These are phyloP conservation scores for Wickerhamomyces bisporus DNA, from an alignment of 805 yeast species.

Conservation along the genomic window DNA sequence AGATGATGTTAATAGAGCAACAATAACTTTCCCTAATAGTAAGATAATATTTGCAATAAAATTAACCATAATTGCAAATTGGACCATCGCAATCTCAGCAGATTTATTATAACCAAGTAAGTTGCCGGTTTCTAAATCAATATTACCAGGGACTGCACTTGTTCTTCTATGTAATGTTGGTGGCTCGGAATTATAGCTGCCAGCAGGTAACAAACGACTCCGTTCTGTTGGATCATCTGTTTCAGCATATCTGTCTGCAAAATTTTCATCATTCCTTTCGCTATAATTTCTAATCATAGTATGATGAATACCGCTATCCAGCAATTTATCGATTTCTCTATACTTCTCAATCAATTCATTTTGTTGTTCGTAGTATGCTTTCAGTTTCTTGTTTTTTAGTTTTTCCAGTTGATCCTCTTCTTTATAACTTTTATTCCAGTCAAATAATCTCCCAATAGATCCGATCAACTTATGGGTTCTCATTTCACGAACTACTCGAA, in stretches of 20 bases:
- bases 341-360: conserved; percentile 55
- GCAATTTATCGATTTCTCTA: conserved; percentile 53
- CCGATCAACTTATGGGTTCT: conserved; percentile 48
- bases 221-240: background rate
- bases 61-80: conserved; percentile 59
- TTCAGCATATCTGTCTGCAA: conserved; percentile 13
- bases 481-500: conserved; percentile 29
- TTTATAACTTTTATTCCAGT: conserved; percentile 33
- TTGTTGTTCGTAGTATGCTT: conserved; percentile 49
- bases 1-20: conserved; percentile 60
- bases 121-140: conserved; percentile 53
- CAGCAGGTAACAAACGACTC: background rate
- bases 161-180: conserved; percentile 15
- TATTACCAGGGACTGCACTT: conserved; percentile 53
- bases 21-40: conserved; percentile 54
- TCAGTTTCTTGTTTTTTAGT: conserved; percentile 25
- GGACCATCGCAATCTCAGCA: conserved; percentile 38
- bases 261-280: conserved; percentile 17
- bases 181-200: conserved; percentile 1
- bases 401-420: conserved; percentile 21
- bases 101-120: conserved; percentile 45
- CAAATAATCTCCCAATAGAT: conserved; percentile 25
- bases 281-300: conserved; percentile 56
- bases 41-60: conserved; percentile 55
- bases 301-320: conserved; percentile 67